Evolutionary conservation across 768 basidiomycete species (phyloP).

Genomic region (Lactarius tabidus): DNA sequence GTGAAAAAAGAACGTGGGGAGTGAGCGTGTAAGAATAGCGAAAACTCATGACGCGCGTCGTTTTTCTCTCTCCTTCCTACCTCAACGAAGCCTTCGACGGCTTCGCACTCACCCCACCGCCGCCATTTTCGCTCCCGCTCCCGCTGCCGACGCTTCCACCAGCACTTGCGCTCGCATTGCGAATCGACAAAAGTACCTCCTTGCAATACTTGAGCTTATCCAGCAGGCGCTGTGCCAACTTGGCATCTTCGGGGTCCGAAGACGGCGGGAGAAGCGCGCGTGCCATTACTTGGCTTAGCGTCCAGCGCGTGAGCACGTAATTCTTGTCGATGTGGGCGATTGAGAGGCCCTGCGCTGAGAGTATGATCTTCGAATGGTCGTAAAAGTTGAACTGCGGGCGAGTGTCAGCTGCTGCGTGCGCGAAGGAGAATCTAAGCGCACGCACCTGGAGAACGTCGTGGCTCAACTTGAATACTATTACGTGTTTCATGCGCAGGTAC

Average conservation of each 20-base stretch:
- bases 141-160: neutral
- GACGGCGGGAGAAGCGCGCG: constrained; percentile 40
- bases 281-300: constrained; percentile 67
- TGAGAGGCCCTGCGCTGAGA: constrained; percentile 73
- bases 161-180: constrained; percentile 46
- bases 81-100: constrained; percentile 13
- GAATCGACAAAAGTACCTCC: constrained; percentile 73
- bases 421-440: constrained; percentile 10
- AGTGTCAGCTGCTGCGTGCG: constrained; percentile 10
- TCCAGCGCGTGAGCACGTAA: constrained; percentile 70
- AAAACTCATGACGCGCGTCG: neutral
- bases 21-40: neutral
- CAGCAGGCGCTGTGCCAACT: constrained; percentile 59
- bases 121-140: constrained; percentile 5
- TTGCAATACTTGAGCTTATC: constrained; percentile 85
- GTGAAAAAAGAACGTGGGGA: neutral
- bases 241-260: constrained; percentile 51
- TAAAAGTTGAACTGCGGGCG: constrained; percentile 89
- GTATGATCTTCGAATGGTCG: constrained; percentile 92
- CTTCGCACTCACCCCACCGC: constrained; percentile 5
- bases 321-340: constrained; percentile 92
- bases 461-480: constrained; percentile 94
- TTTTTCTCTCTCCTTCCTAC: neutral
- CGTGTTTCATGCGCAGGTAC: constrained; percentile 94
- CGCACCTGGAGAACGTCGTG: constrained; percentile 92